A percentile compares a stretch with the other conserved stretches of the same genome.
These are phyloP conservation scores for Mycena polygramma DNA, from an alignment of 768 basidiomycete species.

Conservation along the genomic window DNA sequence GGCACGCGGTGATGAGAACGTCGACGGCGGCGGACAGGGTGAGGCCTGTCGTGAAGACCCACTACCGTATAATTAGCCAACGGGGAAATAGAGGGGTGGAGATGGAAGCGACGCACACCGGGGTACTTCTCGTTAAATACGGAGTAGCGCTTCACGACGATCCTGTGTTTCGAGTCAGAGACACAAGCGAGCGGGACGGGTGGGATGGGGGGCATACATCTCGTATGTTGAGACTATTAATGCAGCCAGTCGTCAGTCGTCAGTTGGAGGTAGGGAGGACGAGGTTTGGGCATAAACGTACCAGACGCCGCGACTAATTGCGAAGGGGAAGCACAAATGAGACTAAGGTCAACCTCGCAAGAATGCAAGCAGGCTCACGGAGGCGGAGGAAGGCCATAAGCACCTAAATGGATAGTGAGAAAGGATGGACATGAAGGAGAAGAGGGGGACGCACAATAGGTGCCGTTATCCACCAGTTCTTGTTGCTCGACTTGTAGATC, in stretches of 20 bases:
- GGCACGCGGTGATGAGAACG: conserved; percentile 47
- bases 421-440: not conserved
- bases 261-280: not conserved
- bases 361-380: not conserved
- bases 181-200: not conserved
- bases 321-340: not conserved
- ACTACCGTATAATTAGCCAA: conserved; percentile 37
- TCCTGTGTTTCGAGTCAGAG: conserved; percentile 6
- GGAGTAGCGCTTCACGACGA: conserved; percentile 6
- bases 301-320: conserved; percentile 26
- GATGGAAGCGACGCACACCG: not conserved
- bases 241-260: not conserved
- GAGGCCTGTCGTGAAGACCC: conserved; percentile 56
- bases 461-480: conserved; percentile 36
- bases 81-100: not conserved
- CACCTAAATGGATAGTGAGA: conserved; percentile 1
- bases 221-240: conserved; percentile 21
- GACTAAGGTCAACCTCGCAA: not conserved
- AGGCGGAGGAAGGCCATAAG: conserved; percentile 31
- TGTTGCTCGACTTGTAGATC: conserved; percentile 36
- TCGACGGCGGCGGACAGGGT: conserved; percentile 53
- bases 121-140: conserved; percentile 25
- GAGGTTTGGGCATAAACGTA: conserved; percentile 1
- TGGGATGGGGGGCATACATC: conserved; percentile 12
- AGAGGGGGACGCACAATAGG: conserved; percentile 25